Conservation (phyloP, 176 grass and related monocot genomes). For the Dendrocalamus sinicus region DNA sequence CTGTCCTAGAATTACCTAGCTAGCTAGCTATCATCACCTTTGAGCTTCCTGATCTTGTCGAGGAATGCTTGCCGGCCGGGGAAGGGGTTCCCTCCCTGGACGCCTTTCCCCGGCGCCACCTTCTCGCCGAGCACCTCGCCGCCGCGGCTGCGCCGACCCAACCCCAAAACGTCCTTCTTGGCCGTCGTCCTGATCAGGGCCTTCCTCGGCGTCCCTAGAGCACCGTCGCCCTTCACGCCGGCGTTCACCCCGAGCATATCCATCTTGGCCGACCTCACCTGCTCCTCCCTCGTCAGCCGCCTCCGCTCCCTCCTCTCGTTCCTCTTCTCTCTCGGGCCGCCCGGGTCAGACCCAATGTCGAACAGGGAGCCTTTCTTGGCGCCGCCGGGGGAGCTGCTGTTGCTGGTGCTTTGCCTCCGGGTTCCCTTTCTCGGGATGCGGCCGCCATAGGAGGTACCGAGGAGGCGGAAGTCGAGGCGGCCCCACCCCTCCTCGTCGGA, state of each 20-base stretch:
- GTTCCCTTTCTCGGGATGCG: slow-evolving; percentile 55
- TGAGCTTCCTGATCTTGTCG: slow-evolving; percentile 55
- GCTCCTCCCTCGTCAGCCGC: slow-evolving; percentile 47
- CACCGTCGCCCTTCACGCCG: neutral
- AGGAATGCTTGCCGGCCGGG: slow-evolving; percentile 59
- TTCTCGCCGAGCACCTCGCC: slow-evolving; percentile 5
- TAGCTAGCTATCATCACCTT: slow-evolving; percentile 30
- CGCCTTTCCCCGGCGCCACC: neutral
- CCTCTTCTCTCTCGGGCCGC: slow-evolving; percentile 5
- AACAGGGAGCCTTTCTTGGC: slow-evolving; percentile 17
- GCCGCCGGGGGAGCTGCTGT: neutral
- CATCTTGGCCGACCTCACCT: slow-evolving; percentile 48
- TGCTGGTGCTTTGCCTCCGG: neutral
- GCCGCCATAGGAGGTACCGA: slow-evolving; percentile 67
- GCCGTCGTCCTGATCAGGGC: slow-evolving; percentile 12
- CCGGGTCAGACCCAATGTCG: neutral
- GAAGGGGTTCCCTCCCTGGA: slow-evolving; percentile 43
- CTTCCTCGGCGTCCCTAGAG: slow-evolving; percentile 12
- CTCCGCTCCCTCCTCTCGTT: slow-evolving; percentile 59
- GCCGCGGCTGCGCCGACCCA: neutral
- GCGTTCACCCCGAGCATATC: slow-evolving; percentile 48
- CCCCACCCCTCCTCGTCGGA: slow-evolving; percentile 60
- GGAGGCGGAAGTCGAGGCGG: slow-evolving; percentile 55
- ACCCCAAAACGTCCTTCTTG: slow-evolving; percentile 42
- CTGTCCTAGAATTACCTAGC: neutral